Percentiles rank a stretch among this genome's conserved stretches.
Conservation (phyloP, 2,329 filamentous ascomycete genomes). For the Cladosporium halotolerans region DNA sequence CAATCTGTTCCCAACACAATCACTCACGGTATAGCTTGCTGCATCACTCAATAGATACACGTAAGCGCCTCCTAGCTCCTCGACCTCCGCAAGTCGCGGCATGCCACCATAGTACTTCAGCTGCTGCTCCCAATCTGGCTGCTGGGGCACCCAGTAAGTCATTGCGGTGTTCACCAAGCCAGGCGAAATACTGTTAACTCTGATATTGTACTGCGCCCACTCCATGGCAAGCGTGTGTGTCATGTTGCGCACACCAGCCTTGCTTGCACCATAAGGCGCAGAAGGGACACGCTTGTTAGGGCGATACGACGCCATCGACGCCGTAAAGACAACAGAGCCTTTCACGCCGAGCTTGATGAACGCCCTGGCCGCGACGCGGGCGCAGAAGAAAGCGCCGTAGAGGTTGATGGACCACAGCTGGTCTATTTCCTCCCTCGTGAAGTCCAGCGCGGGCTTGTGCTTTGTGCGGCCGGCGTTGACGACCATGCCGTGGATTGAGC, state of each 20-base stretch:
- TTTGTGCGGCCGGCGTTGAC: slow-evolving; percentile 27
- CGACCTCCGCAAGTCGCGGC: slow-evolving; percentile 25
- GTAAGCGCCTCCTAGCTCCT: slow-evolving; percentile 44
- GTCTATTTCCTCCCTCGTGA: slow-evolving; percentile 24
- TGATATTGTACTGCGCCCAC: slow-evolving; percentile 47
- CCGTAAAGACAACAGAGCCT: slow-evolving; percentile 32
- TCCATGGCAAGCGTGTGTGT: slow-evolving; percentile 55
- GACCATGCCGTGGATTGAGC: slow-evolving; percentile 24
- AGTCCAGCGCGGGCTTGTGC: slow-evolving; percentile 26
- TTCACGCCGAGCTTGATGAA: slow-evolving; percentile 29
- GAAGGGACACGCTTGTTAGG: slow-evolving; percentile 28
- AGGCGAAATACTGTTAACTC: slow-evolving; percentile 57
- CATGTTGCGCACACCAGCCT: slow-evolving; percentile 48
- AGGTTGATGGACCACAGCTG: slow-evolving; percentile 35
- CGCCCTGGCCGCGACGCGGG: slow-evolving; percentile 32
- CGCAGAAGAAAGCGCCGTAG: slow-evolving; percentile 32
- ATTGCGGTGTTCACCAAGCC: slow-evolving; percentile 45
- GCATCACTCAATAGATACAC: slow-evolving; percentile 43
- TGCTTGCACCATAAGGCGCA: slow-evolving; percentile 22
- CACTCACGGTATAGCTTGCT: slow-evolving; percentile 36
- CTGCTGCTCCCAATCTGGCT: slow-evolving; percentile 12
- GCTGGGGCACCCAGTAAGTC: slow-evolving; percentile 23
- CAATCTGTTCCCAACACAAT: slow-evolving; percentile 37
- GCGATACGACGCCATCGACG: slow-evolving; percentile 30
- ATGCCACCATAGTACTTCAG: slow-evolving; percentile 15